Conservation (phyloP, 1,284 basidiomycete species). For the Sporisorium iseilematis-ciliati region DNA sequence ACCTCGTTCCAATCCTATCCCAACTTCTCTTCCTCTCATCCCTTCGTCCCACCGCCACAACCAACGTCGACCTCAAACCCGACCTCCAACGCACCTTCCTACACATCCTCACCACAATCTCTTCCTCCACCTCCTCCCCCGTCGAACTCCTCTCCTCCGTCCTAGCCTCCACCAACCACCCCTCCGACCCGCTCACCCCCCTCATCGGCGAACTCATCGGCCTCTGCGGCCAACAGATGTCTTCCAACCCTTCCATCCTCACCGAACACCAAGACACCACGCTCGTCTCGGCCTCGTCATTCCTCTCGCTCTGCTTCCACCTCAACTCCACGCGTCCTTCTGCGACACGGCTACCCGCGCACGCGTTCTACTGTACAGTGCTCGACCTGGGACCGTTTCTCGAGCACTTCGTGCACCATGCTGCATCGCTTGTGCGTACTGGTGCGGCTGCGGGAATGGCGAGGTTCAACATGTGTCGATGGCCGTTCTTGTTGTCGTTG, state of each 20-base stretch:
- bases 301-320: conserved; percentile 31
- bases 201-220: conserved; percentile 38
- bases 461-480: conserved; percentile 36
- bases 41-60: conserved; percentile 14
- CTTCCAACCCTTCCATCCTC: conserved; percentile 34
- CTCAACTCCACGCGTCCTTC: conserved; percentile 23
- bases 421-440: conserved; percentile 14
- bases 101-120: conserved; percentile 15
- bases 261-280: conserved; percentile 27
- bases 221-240: conserved; percentile 45
- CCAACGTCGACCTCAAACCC: conserved; percentile 14
- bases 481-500: conserved; percentile 46
- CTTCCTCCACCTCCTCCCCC: not conserved
- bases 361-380: conserved; percentile 47
- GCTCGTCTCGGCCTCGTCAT: conserved; percentile 19
- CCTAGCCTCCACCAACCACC: not conserved
- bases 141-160: conserved; percentile 11
- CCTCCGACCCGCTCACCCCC: conserved; percentile 8
- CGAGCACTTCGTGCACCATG: conserved; percentile 42
- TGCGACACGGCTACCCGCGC: conserved; percentile 7
- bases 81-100: conserved; percentile 14
- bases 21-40: conserved; percentile 3
- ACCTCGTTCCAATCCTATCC: conserved; percentile 12
- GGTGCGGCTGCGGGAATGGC: conserved; percentile 9
- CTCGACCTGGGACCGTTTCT: conserved; percentile 46